Evolutionary conservation across 176 grass and related monocot genomes (phyloP), one percentile per base, ranked within the genome.

Genomic region (Zizania latifolia): DNA sequence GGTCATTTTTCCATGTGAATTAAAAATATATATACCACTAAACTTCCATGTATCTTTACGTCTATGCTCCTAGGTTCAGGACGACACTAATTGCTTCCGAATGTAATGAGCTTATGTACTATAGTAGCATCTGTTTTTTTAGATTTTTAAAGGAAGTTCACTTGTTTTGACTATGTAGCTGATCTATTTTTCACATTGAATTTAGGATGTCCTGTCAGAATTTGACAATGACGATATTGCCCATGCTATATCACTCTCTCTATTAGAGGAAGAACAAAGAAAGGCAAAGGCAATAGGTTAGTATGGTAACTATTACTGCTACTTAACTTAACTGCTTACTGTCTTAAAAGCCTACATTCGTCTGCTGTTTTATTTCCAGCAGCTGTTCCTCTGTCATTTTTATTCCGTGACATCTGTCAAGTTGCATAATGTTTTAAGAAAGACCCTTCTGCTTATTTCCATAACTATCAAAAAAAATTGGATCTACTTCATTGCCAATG

Each of bases 221-320:
- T 84, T 86, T 77, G 89, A 94, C 70, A 90, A 90, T 78, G 96
- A 95, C 44, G 96, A 95, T 86, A 92, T 99, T 36, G 82, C 90
- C 9, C 91, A 71, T 72, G 96, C 96, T 76, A 99, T 99, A 91
- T 92, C 89, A 56, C 89, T 99, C 62, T 99, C 96, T 76, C 31
- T 99, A 75, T 81, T 24, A 32, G 96, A 99, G 80, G 89, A 99
- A 82, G 96, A 92, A 78, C 73, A 90, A 41, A 88, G 89, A 57
- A 92, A 86, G 59, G 13, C 68, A 78, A 88, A 86, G 58, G 16
- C 79, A 48, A 75, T 80, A 76, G 92, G 95, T 99, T 69, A 81
- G 81, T 87, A 67, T 39, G 24, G 33, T 91, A 39, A 75, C 43
- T 77, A 65, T 83, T 58, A 39, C 46, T 36, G 45, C 58, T 79